These are phyloP conservation scores for Anisogramma anomala DNA, from an alignment of 2,329 filamentous ascomycete genomes.

Conservation along the genomic window DNA sequence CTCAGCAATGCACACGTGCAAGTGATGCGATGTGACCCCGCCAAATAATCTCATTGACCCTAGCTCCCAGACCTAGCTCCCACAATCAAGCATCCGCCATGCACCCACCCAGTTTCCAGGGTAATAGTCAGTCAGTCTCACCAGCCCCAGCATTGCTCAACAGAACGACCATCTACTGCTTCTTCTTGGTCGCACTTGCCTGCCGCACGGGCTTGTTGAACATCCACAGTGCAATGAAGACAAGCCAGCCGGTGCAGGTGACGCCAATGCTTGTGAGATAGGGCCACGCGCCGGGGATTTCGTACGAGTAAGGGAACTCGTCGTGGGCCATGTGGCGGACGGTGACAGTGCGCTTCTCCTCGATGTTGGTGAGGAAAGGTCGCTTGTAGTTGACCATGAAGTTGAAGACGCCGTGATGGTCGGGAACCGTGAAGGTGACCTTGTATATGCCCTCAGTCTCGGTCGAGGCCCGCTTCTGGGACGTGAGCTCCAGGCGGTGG, in stretches of 20 bases:
- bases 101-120: no score
- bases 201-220: slow-evolving; percentile 44
- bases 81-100: background rate
- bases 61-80: no score
- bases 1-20: slow-evolving; percentile 11
- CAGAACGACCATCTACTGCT: slow-evolving; percentile 24
- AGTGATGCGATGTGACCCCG: slow-evolving; percentile 1
- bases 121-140: no score
- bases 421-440: slow-evolving; percentile 69
- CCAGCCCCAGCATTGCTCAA: background rate
- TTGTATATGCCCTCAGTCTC: slow-evolving; percentile 60
- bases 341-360: slow-evolving; percentile 90
- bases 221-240: slow-evolving; percentile 80
- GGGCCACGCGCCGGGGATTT: slow-evolving; percentile 83
- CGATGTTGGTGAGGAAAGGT: slow-evolving; percentile 76
- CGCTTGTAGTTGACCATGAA: slow-evolving; percentile 97
- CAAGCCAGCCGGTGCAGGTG: slow-evolving; percentile 73
- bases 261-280: slow-evolving; percentile 84
- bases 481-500: slow-evolving; percentile 66
- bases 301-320: slow-evolving; percentile 85
- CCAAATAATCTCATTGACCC: slow-evolving; percentile 3
- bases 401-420: slow-evolving; percentile 99
- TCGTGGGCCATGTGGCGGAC: slow-evolving; percentile 95
- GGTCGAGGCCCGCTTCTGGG: slow-evolving; percentile 36
- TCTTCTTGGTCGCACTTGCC: slow-evolving; percentile 32